Evolutionary conservation across 2,329 filamentous ascomycete genomes (phyloP), one percentile per base, ranked within the genome.

Genomic region (Phialophora macrospora): DNA sequence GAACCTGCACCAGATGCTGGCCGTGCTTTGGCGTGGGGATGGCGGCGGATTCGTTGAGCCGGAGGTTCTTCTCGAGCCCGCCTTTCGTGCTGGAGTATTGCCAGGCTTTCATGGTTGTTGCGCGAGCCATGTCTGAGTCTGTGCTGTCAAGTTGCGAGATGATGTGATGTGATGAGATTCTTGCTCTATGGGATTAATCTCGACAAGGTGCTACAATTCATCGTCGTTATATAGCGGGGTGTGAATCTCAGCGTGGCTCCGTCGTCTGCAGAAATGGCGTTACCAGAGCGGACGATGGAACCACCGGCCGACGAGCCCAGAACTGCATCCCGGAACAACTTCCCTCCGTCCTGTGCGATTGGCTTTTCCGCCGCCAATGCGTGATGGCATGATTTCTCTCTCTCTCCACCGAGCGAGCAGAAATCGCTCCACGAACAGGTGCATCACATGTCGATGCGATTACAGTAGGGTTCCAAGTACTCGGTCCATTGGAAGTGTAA

Each of bases 61-160:
- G 75, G 48, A 89, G 78, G 70, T 83, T 83, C 22, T 84, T 82
- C 64, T 87, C 84, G 1, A 89, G 75, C 38, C 80, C 80, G 41
- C 77, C 78, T 1, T 73, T 66, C 6, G 81, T 77, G 69, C 72
- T 75, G 60, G 73, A 77, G 77, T 84, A 88, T 62, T 84, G 80
- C 85, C 85, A 88, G 62, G 84, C 84, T 72, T 80, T 81, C 84
- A 87, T 88, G 20, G 77, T 81, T 12, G 73, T 60, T 3, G 73
- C 70, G 22, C 17, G 49, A 26, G 59, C 34, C 59, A 62, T 62
- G 9, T 24, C n/a, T 49, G 14, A 22, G 48, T 26, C 12, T 22
- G 20, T 14, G 20, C 12, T 24, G 20, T 51, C 12, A 14, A 22
- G 26, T 4, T 44, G 38, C 38, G 38, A n/a, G 17, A n/a, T n/a